Base-by-base conservation (phyloP, 1,284 basidiomycete genomes). In the Porodaedalea pini region DNA sequence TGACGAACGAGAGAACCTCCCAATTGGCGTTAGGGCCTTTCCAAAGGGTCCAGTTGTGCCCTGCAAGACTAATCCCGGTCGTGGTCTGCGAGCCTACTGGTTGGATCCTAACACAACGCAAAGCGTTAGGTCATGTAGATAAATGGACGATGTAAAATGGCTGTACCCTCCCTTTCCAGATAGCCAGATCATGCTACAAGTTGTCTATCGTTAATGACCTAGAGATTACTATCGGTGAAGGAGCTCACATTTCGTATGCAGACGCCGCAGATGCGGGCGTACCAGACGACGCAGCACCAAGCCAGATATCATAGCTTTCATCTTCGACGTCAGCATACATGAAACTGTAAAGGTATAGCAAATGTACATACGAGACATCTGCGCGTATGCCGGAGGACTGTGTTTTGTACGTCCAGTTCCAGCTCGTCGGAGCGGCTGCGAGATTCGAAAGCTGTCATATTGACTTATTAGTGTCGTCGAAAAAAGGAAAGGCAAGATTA, bases 21-120 rank as follows among this genome's bases (percentile, higher is more conserved):
- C 81, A 82, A 69, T 79, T 79, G 34, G 71, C 54, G 66, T 81
- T 82, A 3, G 79, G 77, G 29, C 81, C 81, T 51, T 68, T 72
- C 81, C 81, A 83, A 37, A 83, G 70, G 62, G 78, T 75, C 82
- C 81, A 85, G 3, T 71, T 75, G 64, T 81, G 71, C 32, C 78
- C 79, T 4, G 74, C 80, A 21, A 83, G 62, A 15, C 64, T 64
- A 37, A 78, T 71, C 21, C 68, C 75, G 6, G 74, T 74, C 1
- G 68, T 69, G 51, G 76, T 73, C 60, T 77, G 76, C 25, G 77
- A 78, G 44, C 82, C 81, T 23, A 83, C 76, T 41, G 81, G 82
- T 61, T 79, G 76, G 54, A 82, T 79, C 19, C 80, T 80, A 51
- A 2, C 27, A 32, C 21, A 5, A 19, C 34, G 5, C 10, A 17